Evolutionary conservation across 441 rosid species (phyloP), one percentile per base, ranked within the genome.

Genomic region (Codiaeum variegatum): DNA sequence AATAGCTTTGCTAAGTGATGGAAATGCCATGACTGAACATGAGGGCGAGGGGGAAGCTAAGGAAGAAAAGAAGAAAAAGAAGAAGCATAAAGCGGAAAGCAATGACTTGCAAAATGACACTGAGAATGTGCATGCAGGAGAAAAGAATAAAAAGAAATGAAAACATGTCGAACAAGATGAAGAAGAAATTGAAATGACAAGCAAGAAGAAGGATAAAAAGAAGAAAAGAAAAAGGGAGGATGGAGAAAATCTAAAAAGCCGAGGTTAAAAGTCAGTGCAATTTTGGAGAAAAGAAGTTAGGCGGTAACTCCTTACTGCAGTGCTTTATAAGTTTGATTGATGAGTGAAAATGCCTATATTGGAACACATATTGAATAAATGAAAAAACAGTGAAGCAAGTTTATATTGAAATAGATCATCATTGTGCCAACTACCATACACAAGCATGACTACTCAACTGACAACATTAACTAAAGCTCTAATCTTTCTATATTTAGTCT

Each of bases 41-140:
- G 84, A 73, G 38, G 70, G 26, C 0, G 86, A 73, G 70, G 83
- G 77, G 31, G 63, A 72, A 0, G 75, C 51, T 0, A 80, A 75
- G 78, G 81, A 78, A 59, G 89, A 84, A 3, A 85, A 87, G 85
- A 88, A 86, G 78, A 88, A 88, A 63, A 88, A 84, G 84, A 88
- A 86, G 83, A 80, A 81, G 34, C 82, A 78, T 59, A 70, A 78
- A 51, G 80, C 69, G 1, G 82, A 70, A 67, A 73, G 47, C 10
- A 28, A 73, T n/a, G 85, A 78, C 6, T 36, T 44, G 64, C 31
- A 72, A n/a, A 32, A 67, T 11, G 74, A 73, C 32, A 64, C 28
- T 0, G 85, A 49, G 64, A 69, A 77, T 66, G 81, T 60, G 65
- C 80, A 69, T 10, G 77, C 31, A 0, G 7, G 83, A 64, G 76